Conservation (phyloP, 352 stramenopile species). For the Phytophthora pini region DNA sequence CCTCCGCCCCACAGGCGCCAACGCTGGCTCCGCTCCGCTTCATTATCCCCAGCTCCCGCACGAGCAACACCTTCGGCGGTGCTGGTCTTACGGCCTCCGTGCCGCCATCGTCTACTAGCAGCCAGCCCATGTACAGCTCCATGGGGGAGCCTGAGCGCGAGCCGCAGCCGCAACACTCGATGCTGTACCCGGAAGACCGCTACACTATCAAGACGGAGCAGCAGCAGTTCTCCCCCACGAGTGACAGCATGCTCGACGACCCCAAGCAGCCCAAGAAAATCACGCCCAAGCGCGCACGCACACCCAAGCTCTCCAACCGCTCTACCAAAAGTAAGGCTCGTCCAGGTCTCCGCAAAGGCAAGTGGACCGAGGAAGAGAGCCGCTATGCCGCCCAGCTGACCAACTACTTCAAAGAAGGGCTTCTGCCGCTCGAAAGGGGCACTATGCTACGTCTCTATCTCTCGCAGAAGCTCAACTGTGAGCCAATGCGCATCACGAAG, state of each 20-base stretch:
- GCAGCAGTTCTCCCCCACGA: conserved; percentile 17
- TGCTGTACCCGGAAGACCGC: conserved; percentile 29
- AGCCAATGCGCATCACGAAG: conserved; percentile 94
- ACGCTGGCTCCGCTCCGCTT: conserved; percentile 78
- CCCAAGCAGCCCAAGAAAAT: conserved; percentile 60
- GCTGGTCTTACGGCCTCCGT: conserved; percentile 8
- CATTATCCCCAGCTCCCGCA: conserved; percentile 71
- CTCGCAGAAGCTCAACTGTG: conserved; percentile 93
- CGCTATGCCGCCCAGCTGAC: conserved; percentile 77
- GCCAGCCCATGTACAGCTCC: conserved; percentile 16
- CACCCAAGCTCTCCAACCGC: conserved; percentile 62
- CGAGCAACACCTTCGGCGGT: conserved; percentile 30
- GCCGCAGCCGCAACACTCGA: conserved; percentile 33
- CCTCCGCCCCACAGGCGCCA: conserved; percentile 34
- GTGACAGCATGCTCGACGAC: conserved; percentile 11
- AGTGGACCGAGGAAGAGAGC: conserved; percentile 88
- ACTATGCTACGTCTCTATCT: conserved; percentile 92
- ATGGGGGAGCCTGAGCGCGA: conserved; percentile 34
- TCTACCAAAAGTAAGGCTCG: conserved; percentile 88
- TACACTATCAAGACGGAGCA: conserved; percentile 35
- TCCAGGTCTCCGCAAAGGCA: conserved; percentile 86
- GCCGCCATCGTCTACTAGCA: conserved; percentile 10
- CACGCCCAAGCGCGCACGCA: conserved; percentile 52
- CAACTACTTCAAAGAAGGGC: conserved; percentile 87
- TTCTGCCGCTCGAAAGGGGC: conserved; percentile 83